phyloP scores from a whole-genome alignment of 768 basidiomycete species.

The Tricholoma sp. region DNA sequence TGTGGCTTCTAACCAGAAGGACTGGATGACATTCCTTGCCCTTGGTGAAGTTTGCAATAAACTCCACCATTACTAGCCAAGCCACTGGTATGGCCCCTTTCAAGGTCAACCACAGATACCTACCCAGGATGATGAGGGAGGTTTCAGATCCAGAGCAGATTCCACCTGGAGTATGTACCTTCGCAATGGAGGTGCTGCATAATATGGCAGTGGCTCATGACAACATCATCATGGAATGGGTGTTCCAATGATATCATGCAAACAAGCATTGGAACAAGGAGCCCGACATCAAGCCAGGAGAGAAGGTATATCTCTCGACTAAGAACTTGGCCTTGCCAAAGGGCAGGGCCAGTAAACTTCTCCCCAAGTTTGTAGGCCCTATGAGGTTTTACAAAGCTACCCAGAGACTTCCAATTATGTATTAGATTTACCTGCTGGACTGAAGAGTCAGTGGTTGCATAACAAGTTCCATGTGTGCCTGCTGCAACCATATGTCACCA shows the following conservation, averaged over 20 bases:
- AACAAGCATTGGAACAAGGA: no score
- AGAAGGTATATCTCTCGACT: slow-evolving; percentile 31
- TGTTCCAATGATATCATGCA: no score
- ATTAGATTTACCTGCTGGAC: not conserved
- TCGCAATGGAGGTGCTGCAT: no score
- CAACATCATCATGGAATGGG: no score
- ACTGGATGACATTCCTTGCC: not conserved
- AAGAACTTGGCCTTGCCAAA: slow-evolving; percentile 29
- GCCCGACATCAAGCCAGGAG: slow-evolving; percentile 7
- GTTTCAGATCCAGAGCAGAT: slow-evolving; percentile 8
- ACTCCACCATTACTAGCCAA: not conserved
- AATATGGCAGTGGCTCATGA: no score
- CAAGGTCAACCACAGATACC: slow-evolving; percentile 8
- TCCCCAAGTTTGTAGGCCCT: slow-evolving; percentile 34
- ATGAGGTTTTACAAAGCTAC: slow-evolving; percentile 16
- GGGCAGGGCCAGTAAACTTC: slow-evolving; percentile 22
- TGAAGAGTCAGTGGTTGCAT: not conserved
- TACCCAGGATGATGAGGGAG: slow-evolving; percentile 17
- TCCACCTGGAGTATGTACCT: slow-evolving; percentile 1
- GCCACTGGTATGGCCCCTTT: not conserved
- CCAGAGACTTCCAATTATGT: slow-evolving; percentile 11
- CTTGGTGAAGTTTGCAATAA: not conserved
- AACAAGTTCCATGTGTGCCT: not conserved
- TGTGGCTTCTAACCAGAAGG: not conserved
- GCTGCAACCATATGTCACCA: not conserved